Conservation (phyloP, 257 asterid species). For the Primulina huaijiensis region DNA sequence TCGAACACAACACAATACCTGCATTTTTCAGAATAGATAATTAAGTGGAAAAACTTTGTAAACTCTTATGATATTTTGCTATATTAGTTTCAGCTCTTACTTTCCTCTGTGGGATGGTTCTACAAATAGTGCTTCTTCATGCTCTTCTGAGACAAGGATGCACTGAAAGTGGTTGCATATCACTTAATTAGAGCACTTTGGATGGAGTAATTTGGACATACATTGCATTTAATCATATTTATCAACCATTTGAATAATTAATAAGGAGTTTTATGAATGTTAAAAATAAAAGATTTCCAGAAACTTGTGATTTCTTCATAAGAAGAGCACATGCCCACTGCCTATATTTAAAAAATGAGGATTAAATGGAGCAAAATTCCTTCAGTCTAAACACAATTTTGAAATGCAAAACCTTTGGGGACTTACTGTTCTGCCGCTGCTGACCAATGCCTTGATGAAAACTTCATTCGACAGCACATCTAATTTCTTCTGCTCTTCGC, state of each 20-base stretch:
- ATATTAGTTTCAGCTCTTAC: conserved; percentile 35
- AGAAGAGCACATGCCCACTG: too few relatives aligned
- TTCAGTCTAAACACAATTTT: too few relatives aligned
- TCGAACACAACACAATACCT: conserved; percentile 96
- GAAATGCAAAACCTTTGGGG: neutral
- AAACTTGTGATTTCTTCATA: too few relatives aligned
- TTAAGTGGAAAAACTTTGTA: neutral
- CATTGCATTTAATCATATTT: too few relatives aligned
- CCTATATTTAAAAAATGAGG: too few relatives aligned
- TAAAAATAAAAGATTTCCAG: too few relatives aligned
- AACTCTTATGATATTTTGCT: neutral
- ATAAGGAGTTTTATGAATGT: too few relatives aligned
- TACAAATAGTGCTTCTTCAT: conserved; percentile 84
- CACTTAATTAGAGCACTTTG: too few relatives aligned
- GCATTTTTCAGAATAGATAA: conserved; percentile 20
- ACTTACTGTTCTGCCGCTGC: conserved; percentile 94
- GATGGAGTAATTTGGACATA: too few relatives aligned
- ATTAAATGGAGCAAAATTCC: too few relatives aligned
- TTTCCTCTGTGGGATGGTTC: conserved; percentile 76
- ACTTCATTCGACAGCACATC: conserved; percentile 96
- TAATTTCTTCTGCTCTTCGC: conserved; percentile 95
- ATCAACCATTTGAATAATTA: too few relatives aligned
- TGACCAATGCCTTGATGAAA: conserved; percentile 84
- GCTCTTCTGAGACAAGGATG: conserved; percentile 96
- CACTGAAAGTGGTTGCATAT: conserved; percentile 42